phyloP scores from a whole-genome alignment of 2,329 filamentous ascomycete species.

The Gnomoniopsis sp. region DNA sequence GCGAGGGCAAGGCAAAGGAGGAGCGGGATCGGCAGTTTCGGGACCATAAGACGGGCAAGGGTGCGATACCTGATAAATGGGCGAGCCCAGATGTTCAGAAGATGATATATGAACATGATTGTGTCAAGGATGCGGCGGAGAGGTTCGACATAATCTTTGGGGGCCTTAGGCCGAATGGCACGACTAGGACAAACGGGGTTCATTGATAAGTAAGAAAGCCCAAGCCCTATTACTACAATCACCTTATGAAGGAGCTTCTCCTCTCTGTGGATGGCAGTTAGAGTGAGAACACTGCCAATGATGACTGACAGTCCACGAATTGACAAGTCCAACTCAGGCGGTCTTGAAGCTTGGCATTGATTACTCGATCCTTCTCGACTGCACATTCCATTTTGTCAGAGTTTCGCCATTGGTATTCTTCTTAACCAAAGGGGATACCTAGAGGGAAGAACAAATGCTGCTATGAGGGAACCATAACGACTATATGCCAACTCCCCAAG shows the following conservation, averaged over 20 bases:
- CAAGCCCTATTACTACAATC: not conserved
- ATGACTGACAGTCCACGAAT: not conserved
- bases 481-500: too few relatives aligned
- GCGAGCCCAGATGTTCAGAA: conserved; percentile 66
- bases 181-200: not conserved
- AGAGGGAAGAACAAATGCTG: too few relatives aligned
- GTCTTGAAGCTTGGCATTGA: too few relatives aligned
- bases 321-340: too few relatives aligned
- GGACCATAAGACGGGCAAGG: conserved; percentile 44
- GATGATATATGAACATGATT: conserved; percentile 64
- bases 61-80: conserved; percentile 63
- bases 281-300: not conserved
- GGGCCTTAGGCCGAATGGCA: conserved; percentile 9
- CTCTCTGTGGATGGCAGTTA: not conserved
- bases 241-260: not conserved
- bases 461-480: too few relatives aligned
- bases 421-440: too few relatives aligned
- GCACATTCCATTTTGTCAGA: too few relatives aligned
- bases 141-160: conserved; percentile 47
- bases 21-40: conserved; percentile 57
- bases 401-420: too few relatives aligned
- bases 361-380: too few relatives aligned
- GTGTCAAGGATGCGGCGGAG: conserved; percentile 50
- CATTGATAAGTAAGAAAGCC: not conserved
- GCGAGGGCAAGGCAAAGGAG: conserved; percentile 55